Evolutionary conservation across 2,329 filamentous ascomycete genomes (phyloP).

Genomic region (Plenodomus biglobosus): DNA sequence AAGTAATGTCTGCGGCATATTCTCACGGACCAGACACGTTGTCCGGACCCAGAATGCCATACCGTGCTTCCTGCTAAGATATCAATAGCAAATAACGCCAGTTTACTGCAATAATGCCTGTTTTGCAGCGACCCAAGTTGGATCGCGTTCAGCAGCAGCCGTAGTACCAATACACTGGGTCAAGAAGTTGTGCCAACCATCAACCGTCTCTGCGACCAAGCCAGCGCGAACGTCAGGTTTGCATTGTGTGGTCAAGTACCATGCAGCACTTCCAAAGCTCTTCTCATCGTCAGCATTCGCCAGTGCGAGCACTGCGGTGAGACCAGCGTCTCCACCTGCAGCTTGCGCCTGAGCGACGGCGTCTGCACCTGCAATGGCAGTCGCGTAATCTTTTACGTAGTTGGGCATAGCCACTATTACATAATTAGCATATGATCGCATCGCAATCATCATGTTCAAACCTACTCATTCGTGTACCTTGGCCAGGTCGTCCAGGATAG

Average conservation of each 20-base stretch:
- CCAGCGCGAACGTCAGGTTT: conserved; percentile 44
- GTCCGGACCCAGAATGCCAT: too few species aligned
- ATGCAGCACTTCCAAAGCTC: conserved; percentile 61
- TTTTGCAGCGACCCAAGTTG: conserved; percentile 54
- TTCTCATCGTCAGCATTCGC: conserved; percentile 51
- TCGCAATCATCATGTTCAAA: neutral
- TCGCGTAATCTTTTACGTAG: conserved; percentile 60
- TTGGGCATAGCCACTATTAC: conserved; percentile 55
- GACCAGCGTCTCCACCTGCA: conserved; percentile 38
- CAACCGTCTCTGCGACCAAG: conserved; percentile 51
- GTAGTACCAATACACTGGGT: conserved; percentile 56
- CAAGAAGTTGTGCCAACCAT: conserved; percentile 58
- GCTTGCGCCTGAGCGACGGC: conserved; percentile 34
- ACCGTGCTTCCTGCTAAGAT: neutral
- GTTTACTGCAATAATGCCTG: conserved; percentile 12
- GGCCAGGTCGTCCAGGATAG: conserved; percentile 59
- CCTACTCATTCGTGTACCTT: conserved; percentile 66
- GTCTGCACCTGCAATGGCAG: conserved; percentile 44
- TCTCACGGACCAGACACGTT: neutral
- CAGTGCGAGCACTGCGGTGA: conserved; percentile 52
- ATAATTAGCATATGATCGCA: neutral
- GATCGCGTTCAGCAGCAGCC: conserved; percentile 49
- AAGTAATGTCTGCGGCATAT: neutral
- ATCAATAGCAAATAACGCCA: conserved; percentile 10
- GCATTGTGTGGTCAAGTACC: conserved; percentile 63